Base-by-base conservation (phyloP, 2,329 filamentous ascomycete species). In the Penicillium hordei region DNA sequence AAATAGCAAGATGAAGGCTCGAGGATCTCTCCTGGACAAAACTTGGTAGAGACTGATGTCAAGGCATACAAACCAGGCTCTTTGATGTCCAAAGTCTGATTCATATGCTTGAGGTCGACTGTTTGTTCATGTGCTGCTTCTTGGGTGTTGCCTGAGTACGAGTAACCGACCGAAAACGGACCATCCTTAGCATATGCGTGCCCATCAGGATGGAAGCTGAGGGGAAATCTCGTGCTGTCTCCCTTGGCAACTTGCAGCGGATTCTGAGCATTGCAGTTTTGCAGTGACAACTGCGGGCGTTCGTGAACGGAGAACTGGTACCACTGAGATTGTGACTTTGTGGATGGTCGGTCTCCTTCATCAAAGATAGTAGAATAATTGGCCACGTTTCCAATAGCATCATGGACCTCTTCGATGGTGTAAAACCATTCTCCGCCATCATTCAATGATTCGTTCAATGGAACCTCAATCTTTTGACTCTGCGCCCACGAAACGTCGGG, bases 1-100 rank as follows among this genome's bases (percentile, higher is more conserved):
- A 99, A 79, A 58, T 96, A 81, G 73, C 93, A 97, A n/a, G 93
- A 94, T 2, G 93, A 90, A 29, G 94, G 94, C 72, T 99, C 94
- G 63, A 93, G 83, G 5, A 99, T 87, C 66, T 97, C 93, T 45
- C 94, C 94, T 34, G 86, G 81, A 70, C 94, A 99, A 59, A 86
- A 89, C 25, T 89, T 87, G 55, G 90, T 95, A 1, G 87, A 86
- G 8, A 97, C 85, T 15, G 89, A 86, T 62, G 86, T 89, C 57
- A 99, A 76, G 1, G 89, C 93, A 76, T 99, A 99, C 27, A 97
- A 83, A 48, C 95, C 94, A 29, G 91, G 86, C 34, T 88, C 85
- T 27, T 85, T 86, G 57, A 97, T 90, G 15, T 75, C 77, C 2
- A 91, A 88, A 58, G 82, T 81, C 54, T 91, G 84, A 42, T 83